Percentiles rank a stretch among this genome's conserved stretches.
phyloP scores from a whole-genome alignment of 2,329 filamentous ascomycete genomes.

The Albifimbria verrucaria region DNA sequence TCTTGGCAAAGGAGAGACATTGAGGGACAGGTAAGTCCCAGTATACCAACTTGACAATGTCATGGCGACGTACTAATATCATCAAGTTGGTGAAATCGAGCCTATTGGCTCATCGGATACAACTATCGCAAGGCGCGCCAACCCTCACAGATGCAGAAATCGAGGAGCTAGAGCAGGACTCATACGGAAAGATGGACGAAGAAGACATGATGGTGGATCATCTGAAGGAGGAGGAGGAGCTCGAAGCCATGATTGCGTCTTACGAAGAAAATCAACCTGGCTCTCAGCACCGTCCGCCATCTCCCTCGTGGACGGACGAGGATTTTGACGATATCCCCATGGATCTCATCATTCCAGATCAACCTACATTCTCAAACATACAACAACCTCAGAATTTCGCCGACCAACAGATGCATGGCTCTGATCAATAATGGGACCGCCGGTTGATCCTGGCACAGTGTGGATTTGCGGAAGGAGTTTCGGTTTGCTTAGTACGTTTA shows the following conservation, averaged over 20 bases:
- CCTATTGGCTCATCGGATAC: slow-evolving; percentile 28
- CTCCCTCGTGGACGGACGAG: slow-evolving; percentile 45
- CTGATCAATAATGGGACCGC: not conserved
- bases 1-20: slow-evolving; percentile 59
- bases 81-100: slow-evolving; percentile 32
- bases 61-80: not conserved
- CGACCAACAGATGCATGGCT: not conserved
- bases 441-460: not conserved
- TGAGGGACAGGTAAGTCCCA: slow-evolving; percentile 46
- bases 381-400: slow-evolving; percentile 16
- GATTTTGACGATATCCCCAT: slow-evolving; percentile 62
- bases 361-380: slow-evolving; percentile 12
- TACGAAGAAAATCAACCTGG: slow-evolving; percentile 31
- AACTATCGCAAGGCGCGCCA: slow-evolving; percentile 31
- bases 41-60: not conserved
- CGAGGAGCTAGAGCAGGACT: slow-evolving; percentile 38
- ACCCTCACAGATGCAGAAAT: slow-evolving; percentile 47
- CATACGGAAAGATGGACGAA: slow-evolving; percentile 18
- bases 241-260: slow-evolving; percentile 54
- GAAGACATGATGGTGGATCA: slow-evolving; percentile 54
- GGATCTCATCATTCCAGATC: slow-evolving; percentile 33
- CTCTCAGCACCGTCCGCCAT: slow-evolving; percentile 23
- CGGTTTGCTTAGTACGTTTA: slow-evolving; percentile 1
- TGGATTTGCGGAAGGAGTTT: not conserved
- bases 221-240: slow-evolving; percentile 48